Evolutionary conservation across 441 rosid species (phyloP).

Genomic region (Gossypium aridum): DNA sequence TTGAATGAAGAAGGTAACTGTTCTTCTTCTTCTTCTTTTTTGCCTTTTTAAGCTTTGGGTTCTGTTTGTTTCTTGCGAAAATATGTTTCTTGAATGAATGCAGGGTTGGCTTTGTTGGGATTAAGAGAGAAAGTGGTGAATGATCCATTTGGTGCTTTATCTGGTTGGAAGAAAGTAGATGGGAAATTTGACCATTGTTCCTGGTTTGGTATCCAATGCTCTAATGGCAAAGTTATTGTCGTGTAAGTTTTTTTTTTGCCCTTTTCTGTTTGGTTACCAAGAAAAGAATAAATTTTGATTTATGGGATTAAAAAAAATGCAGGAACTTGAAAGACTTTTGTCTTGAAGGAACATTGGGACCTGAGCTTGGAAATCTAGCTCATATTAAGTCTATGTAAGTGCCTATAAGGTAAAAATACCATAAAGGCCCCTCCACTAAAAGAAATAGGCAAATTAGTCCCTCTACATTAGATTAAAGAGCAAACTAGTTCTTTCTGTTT

Average conservation of each 20-base stretch:
- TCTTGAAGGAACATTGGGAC: conserved; percentile 40
- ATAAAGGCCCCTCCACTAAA: too few species aligned
- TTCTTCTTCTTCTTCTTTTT: neutral
- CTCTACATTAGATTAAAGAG: too few species aligned
- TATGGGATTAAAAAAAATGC: conserved; percentile 7
- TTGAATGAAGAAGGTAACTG: conserved; percentile 45
- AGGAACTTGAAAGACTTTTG: conserved; percentile 46
- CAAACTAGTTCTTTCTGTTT: too few species aligned
- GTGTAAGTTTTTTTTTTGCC: conserved; percentile 24
- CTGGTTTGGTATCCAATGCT: conserved; percentile 48
- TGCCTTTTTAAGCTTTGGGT: neutral
- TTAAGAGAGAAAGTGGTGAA: conserved; percentile 28
- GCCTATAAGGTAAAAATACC: neutral
- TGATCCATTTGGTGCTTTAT: conserved; percentile 39
- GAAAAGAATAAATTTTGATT: neutral
- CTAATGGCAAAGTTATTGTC: conserved; percentile 32
- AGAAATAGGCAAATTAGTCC: too few species aligned
- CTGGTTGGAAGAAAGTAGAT: conserved; percentile 28
- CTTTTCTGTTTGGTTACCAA: neutral
- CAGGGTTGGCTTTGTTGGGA: conserved; percentile 44
- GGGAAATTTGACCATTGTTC: conserved; percentile 33
- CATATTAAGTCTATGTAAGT: conserved; percentile 45
- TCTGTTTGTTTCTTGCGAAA: conserved; percentile 19
- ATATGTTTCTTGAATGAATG: conserved; percentile 15
- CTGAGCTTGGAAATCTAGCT: conserved; percentile 31